Evolutionary conservation across 805 yeast species (phyloP), one percentile per base, ranked within the genome.

Genomic region (Barnettozyma botsteinii): DNA sequence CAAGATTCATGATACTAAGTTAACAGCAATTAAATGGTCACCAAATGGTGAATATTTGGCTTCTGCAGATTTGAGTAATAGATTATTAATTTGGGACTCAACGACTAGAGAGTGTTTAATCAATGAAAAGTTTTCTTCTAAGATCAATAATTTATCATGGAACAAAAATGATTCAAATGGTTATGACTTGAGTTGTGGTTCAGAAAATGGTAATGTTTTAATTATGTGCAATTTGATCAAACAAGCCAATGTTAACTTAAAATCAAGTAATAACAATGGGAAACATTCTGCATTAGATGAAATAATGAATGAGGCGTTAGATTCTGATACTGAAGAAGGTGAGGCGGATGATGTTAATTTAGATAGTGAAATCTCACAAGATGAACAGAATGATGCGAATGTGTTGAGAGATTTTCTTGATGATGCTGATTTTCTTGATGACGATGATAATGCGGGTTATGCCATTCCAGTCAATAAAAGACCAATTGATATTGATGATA

Each of bases 21-120:
- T 65, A n/a, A 42, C 51, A 4, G 50, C 48, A 41, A 52, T 83
- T 35, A 63, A 69, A 38, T 73, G 85, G 66, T 79, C 85, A 15
- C 79, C 85, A 1, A 68, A 73, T 49, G 84, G 84, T 22, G 66
- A 69, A 2, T 70, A 65, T 46, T 40, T 87, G 2, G 91, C 89
- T 0, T 68, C 79, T 7, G 66, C 76, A 13, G 78, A 74, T 37
- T 47, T 68, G n/a, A 75, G 71, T 38, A 72, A 73, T 31, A 60
- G 59, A 23, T 53, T 83, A 11, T 59, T 72, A 11, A 54, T 89
- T 5, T 81, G 85, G 80, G 73, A 81, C 47, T 58, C 72, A 34
- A 50, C 40, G 6, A 55, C 62, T 8, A 62, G 61, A 38, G 64
- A 56, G 39, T 56, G 64, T 0, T 47, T 64, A 4, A 53, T 57